Evolutionary conservation across 495 filamentous ascomycete genomes (phyloP).

Genomic region (Hypoxylon trugodes): DNA sequence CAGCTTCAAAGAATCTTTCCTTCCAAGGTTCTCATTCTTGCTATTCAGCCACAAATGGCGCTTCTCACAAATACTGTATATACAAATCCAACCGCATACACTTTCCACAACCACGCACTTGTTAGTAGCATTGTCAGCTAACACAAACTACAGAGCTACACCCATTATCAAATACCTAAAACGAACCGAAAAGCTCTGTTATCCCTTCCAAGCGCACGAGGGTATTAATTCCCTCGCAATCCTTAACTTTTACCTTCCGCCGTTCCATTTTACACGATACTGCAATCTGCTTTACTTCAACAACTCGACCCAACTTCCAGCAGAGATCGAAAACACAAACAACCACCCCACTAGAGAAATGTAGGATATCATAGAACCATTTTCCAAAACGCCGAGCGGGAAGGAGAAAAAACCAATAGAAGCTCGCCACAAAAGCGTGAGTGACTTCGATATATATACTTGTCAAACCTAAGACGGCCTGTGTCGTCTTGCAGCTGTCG

Average conservation of each 20-base stretch:
- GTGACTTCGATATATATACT: constrained; percentile 16
- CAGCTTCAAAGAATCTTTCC: not conserved
- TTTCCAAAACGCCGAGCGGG: constrained; percentile 34
- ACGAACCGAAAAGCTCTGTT: not conserved
- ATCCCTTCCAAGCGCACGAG: not conserved
- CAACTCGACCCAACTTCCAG: not conserved
- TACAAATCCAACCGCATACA: not conserved
- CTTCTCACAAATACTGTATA: constrained; percentile 1
- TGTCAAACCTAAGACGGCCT: not conserved
- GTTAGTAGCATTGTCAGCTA: not conserved
- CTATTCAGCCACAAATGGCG: not conserved
- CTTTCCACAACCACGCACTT: not conserved
- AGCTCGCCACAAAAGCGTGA: constrained; percentile 14
- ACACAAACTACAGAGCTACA: not conserved
- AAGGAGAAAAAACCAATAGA: constrained; percentile 16
- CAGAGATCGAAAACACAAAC: constrained; percentile 6
- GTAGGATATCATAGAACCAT: constrained; percentile 39
- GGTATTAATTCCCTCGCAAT: not conserved
- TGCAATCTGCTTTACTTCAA: constrained; percentile 13
- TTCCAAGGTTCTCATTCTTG: not conserved
- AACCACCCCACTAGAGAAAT: constrained; percentile 33
- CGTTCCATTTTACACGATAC: not conserved
- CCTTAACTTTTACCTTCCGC: not conserved
- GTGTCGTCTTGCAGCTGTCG: not conserved
- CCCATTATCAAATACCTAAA: not conserved